Percentiles rank a stretch among this genome's conserved stretches.
Conservation (phyloP, 306 rosid genomes). For the Styphnolobium japonicum region DNA sequence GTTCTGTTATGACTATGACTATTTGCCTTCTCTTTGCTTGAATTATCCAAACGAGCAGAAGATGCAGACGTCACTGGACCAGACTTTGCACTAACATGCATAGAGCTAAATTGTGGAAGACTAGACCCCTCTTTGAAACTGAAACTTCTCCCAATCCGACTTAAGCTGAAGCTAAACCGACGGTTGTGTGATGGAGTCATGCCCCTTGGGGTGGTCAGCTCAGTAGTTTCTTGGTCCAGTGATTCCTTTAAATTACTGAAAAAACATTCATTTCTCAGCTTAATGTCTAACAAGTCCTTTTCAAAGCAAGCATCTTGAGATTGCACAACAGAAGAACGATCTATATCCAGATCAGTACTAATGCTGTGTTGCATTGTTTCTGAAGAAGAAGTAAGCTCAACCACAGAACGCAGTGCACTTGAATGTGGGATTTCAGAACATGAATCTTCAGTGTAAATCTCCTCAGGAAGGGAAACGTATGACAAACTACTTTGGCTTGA, state of each 20-base stretch:
- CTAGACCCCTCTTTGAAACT: slow-evolving; percentile 80
- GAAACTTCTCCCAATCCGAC: slow-evolving; percentile 82
- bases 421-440: slow-evolving; percentile 51
- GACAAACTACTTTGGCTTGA: slow-evolving; percentile 51
- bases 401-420: slow-evolving; percentile 35
- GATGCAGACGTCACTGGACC: slow-evolving; percentile 71
- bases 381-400: slow-evolving; percentile 26
- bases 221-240: slow-evolving; percentile 55
- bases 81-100: slow-evolving; percentile 53
- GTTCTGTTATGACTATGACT: slow-evolving; percentile 61
- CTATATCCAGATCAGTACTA: slow-evolving; percentile 21
- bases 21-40: slow-evolving; percentile 45
- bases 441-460: slow-evolving; percentile 30
- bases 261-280: slow-evolving; percentile 27
- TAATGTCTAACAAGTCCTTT: slow-evolving; percentile 24
- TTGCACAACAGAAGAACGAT: slow-evolving; percentile 34
- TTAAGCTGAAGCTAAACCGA: slow-evolving; percentile 89
- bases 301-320: slow-evolving; percentile 27
- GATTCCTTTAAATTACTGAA: slow-evolving; percentile 29
- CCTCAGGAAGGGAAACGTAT: slow-evolving; percentile 46
- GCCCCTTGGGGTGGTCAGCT: slow-evolving; percentile 44
- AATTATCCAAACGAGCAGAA: slow-evolving; percentile 47
- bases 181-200: slow-evolving; percentile 62
- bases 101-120: slow-evolving; percentile 51
- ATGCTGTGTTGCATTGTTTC: slow-evolving; percentile 22